These are phyloP conservation scores for Echinochloa phyllopogon DNA, from an alignment of 176 grass and related monocot species.

Conservation along the genomic window DNA sequence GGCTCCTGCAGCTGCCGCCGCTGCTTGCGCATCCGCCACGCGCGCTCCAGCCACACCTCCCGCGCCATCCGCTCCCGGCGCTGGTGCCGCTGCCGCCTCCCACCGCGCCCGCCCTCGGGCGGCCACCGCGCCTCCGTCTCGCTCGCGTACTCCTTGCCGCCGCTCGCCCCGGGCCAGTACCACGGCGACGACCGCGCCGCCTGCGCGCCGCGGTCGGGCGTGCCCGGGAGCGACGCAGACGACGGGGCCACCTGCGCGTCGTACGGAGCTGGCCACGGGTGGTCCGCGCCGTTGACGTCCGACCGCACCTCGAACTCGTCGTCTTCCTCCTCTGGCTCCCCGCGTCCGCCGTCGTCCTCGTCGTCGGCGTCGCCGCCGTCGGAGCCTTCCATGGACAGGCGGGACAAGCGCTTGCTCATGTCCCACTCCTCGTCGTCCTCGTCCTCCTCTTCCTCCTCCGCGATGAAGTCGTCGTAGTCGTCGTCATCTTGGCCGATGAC, in stretches of 20 bases:
- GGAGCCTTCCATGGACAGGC: constrained; percentile 58
- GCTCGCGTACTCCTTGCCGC: constrained; percentile 62
- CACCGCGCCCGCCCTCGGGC: neutral
- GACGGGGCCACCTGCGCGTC: neutral
- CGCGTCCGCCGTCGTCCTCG: constrained; percentile 28
- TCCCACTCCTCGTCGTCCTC: constrained; percentile 26
- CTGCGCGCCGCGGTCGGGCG: constrained; percentile 47
- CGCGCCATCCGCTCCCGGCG: constrained; percentile 43
- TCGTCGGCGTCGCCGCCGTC: constrained; percentile 65
- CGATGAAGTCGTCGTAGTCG: constrained; percentile 17
- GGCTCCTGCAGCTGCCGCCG: neutral
- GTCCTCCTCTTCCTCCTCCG: neutral
- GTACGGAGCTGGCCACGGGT: constrained; percentile 4
- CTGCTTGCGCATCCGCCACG: constrained; percentile 60
- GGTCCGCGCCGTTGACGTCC: neutral
- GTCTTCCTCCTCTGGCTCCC: neutral
- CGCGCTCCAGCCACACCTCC: constrained; percentile 66
- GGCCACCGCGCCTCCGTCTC: constrained; percentile 62
- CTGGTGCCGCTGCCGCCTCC: neutral
- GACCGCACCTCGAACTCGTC: constrained; percentile 41
- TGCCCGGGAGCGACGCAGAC: constrained; percentile 46
- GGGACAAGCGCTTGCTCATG: constrained; percentile 56
- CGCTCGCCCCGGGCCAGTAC: constrained; percentile 6
- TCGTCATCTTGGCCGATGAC: constrained; percentile 42
- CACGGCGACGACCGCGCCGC: neutral